A percentile compares a stretch with the other conserved stretches of the same genome.
phyloP scores from a whole-genome alignment of 306 rosid genomes.

The Abrus pulchellus region DNA sequence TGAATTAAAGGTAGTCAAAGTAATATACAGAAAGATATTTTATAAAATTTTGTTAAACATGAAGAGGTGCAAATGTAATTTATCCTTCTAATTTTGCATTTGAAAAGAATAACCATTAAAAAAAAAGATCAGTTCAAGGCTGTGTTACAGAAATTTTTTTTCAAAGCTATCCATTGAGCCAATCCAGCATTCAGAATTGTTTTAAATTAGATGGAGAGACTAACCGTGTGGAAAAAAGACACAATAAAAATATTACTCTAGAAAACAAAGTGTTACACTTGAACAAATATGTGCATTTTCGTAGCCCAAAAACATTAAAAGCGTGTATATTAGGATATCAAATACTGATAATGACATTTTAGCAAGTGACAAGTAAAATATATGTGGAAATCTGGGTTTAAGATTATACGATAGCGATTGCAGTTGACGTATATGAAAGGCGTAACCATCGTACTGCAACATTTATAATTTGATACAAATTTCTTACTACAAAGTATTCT shows the following conservation, averaged over 20 bases:
- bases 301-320: neutral
- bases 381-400: neutral
- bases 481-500: constrained; percentile 31
- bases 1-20: no score
- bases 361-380: neutral
- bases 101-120: constrained; percentile 39
- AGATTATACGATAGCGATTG: constrained; percentile 1
- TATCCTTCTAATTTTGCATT: constrained; percentile 27
- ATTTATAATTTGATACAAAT: constrained; percentile 34
- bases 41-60: no score
- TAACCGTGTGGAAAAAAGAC: constrained; percentile 3
- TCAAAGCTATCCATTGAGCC: constrained; percentile 11
- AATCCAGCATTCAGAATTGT: constrained; percentile 22
- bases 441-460: constrained; percentile 1
- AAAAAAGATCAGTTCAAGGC: constrained; percentile 8
- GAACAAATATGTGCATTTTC: no score
- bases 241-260: neutral
- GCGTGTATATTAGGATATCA: neutral
- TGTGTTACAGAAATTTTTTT: neutral
- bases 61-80: no score
- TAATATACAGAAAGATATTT: no score
- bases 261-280: no score
- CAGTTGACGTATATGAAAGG: neutral
- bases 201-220: constrained; percentile 29
- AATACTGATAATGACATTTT: neutral